Evolutionary conservation across 805 yeast genomes (phyloP).

Genomic region (Brettanomyces anomalus): DNA sequence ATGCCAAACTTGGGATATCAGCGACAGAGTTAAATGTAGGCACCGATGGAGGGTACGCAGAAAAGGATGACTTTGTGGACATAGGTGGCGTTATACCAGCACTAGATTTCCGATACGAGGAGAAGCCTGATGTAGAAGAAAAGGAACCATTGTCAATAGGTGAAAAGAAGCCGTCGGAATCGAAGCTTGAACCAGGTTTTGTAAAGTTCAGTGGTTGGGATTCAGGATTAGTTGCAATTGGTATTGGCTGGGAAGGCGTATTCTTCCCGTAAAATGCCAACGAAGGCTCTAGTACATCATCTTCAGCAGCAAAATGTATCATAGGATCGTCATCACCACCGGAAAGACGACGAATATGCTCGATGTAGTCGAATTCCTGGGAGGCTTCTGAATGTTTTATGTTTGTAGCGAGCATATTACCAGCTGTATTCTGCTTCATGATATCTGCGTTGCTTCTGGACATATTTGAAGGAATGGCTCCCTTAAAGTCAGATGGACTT

Average conservation of each 20-base stretch:
- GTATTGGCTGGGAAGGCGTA: slow-evolving; percentile 10
- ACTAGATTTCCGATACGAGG: not conserved
- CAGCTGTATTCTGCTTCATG: slow-evolving; percentile 13
- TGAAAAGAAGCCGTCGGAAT: not conserved
- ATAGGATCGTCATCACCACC: slow-evolving; percentile 25
- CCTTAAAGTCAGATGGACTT: not conserved
- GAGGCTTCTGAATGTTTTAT: not conserved
- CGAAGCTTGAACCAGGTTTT: not conserved
- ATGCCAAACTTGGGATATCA: too few species aligned
- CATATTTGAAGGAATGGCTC: not conserved
- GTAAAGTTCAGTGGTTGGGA: not conserved
- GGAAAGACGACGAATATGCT: slow-evolving; percentile 28
- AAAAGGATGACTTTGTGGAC: slow-evolving; percentile 17
- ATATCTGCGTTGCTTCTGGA: slow-evolving; percentile 4
- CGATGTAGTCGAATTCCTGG: slow-evolving; percentile 28
- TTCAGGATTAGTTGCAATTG: slow-evolving; percentile 13
- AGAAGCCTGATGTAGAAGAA: not conserved
- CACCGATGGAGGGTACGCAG: slow-evolving; percentile 7
- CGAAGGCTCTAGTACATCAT: not conserved
- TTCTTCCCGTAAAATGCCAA: slow-evolving; percentile 2
- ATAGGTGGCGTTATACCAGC: slow-evolving; percentile 9
- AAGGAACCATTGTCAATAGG: not conserved
- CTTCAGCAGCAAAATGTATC: slow-evolving; percentile 13
- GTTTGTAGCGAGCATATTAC: slow-evolving; percentile 4
- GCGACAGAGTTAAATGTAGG: too few species aligned